Evolutionary conservation across 2,329 filamentous ascomycete genomes (phyloP).

Genomic region (Aspergillus persii): DNA sequence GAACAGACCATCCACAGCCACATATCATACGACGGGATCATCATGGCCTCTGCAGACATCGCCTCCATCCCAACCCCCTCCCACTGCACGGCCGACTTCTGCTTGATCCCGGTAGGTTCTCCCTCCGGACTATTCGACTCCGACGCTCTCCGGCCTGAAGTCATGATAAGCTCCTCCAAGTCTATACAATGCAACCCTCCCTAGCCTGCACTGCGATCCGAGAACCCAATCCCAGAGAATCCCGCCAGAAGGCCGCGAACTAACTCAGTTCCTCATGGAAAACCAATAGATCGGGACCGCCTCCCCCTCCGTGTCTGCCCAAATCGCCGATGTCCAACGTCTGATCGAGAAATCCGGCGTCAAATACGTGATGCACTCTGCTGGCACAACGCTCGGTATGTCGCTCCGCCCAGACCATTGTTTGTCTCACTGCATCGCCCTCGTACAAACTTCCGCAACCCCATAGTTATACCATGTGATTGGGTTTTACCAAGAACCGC

Average conservation of each 20-base stretch:
- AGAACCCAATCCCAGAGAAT: background rate
- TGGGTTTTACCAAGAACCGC: background rate
- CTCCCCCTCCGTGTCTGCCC: constrained; percentile 70
- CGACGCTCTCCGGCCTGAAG: background rate
- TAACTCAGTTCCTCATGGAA: background rate
- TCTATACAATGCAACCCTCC: background rate
- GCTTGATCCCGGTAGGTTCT: constrained; percentile 71
- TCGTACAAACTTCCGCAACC: background rate
- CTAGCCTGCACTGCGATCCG: background rate
- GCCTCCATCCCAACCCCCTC: constrained; percentile 58
- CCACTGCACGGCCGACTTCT: constrained; percentile 84
- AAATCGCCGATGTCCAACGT: constrained; percentile 85
- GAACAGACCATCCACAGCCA: background rate
- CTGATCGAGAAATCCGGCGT: constrained; percentile 78
- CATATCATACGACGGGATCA: background rate
- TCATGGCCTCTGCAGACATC: constrained; percentile 23
- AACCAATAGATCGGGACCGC: constrained; percentile 70
- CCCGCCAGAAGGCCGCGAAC: background rate
- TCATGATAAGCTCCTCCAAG: background rate
- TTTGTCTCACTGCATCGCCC: constrained; percentile 1
- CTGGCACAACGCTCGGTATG: constrained; percentile 86
- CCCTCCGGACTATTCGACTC: background rate
- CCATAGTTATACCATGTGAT: background rate
- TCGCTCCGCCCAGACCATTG: constrained; percentile 13
- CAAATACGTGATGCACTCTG: constrained; percentile 85